Conservation (phyloP, 2,329 filamentous ascomycete genomes). For the Trichoderma sp. region DNA sequence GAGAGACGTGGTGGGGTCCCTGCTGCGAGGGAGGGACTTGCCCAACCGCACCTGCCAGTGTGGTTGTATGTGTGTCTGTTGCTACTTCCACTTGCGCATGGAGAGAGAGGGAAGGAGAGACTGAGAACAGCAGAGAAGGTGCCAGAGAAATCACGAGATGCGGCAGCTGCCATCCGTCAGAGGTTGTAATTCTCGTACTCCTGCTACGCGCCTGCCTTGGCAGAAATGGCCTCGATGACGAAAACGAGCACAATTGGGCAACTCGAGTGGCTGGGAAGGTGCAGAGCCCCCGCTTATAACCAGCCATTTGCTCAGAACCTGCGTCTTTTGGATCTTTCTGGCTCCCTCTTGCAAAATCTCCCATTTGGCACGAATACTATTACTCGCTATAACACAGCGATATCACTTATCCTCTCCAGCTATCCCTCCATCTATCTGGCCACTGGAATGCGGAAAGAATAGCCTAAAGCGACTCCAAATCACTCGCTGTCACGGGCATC, state of each 20-base stretch:
- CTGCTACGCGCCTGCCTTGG: conserved; percentile 19
- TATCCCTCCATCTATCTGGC: neutral
- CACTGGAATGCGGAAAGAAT: conserved; percentile 18
- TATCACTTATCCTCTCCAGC: neutral
- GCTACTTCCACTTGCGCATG: neutral
- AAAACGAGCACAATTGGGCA: conserved; percentile 10
- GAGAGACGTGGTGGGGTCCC: conserved; percentile 12
- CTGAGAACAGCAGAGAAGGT: neutral
- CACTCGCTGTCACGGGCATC: neutral
- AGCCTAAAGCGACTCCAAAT: neutral
- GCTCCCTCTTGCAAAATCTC: neutral
- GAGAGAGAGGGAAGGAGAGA: neutral
- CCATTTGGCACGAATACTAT: neutral
- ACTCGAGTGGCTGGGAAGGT: conserved; percentile 24
- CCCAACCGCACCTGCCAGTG: too few relatives aligned
- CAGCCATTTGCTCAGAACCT: conserved; percentile 20
- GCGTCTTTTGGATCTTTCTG: conserved; percentile 6
- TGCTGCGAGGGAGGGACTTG: conserved; percentile 6
- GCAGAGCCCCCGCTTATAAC: conserved; percentile 19
- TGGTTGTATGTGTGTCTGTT: too few relatives aligned
- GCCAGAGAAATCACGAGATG: neutral
- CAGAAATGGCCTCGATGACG: conserved; percentile 18
- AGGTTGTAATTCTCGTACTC: neutral
- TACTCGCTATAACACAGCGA: too few relatives aligned
- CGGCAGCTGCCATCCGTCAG: neutral